phyloP scores from a whole-genome alignment of 148 eudicot species.

The Rheum nobile region DNA sequence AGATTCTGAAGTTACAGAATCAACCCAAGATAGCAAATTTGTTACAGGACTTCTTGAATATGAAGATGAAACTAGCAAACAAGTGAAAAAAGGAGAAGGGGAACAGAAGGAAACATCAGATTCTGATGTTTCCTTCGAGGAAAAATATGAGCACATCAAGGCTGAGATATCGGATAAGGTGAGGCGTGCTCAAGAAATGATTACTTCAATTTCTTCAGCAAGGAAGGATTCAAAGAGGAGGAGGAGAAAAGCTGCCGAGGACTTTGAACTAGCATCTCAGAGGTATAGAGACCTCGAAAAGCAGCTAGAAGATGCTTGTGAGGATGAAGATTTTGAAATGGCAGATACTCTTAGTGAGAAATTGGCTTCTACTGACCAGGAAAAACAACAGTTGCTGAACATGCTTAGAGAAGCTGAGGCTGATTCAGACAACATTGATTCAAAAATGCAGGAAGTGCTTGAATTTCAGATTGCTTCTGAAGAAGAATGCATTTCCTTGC shows the following conservation, averaged over 20 bases:
- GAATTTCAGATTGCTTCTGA: constrained; percentile 51
- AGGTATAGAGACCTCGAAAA: constrained; percentile 51
- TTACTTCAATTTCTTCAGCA: constrained; percentile 31
- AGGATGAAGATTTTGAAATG: constrained; percentile 73
- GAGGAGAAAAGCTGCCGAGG: constrained; percentile 58
- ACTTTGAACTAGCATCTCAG: constrained; percentile 31
- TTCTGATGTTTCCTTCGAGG: constrained; percentile 20
- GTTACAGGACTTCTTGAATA: constrained; percentile 5
- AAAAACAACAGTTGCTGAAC: constrained; percentile 30
- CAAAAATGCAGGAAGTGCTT: constrained; percentile 50
- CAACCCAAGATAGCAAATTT: constrained; percentile 5
- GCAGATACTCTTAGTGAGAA: constrained; percentile 64
- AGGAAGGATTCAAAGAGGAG: constrained; percentile 44
- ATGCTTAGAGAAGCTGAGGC: constrained; percentile 50
- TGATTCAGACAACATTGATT: constrained; percentile 47
- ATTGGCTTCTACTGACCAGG: constrained; percentile 55
- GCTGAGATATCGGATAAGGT: constrained; percentile 40
- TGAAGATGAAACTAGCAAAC: constrained; percentile 6
- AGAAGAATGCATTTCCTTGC: constrained; percentile 56
- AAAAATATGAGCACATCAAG: constrained; percentile 35
- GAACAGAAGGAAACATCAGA: constrained; percentile 7
- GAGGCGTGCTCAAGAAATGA: constrained; percentile 24
- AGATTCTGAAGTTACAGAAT: constrained; percentile 11
- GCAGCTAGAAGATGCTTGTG: constrained; percentile 70
- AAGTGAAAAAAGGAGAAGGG: constrained; percentile 14